phyloP scores from a whole-genome alignment of 345 rosid species.

The Populus nigra region DNA sequence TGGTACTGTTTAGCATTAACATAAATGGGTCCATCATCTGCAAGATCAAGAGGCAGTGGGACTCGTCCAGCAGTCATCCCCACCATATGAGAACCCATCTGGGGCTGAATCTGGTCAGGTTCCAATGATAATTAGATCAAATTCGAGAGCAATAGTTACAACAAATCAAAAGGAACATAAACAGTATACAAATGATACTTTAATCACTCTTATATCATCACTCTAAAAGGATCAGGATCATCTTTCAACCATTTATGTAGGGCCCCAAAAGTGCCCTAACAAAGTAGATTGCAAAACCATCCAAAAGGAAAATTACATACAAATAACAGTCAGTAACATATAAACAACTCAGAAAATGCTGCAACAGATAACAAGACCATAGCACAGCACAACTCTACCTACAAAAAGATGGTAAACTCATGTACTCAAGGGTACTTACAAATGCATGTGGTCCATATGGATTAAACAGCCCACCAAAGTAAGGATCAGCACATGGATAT shows the following conservation, averaged over 20 bases:
- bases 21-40: constrained; percentile 46
- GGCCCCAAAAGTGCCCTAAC: background rate
- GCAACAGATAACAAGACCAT: background rate
- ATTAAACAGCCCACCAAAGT: constrained; percentile 32
- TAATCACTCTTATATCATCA: background rate
- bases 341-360: background rate
- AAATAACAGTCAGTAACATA: background rate
- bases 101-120: constrained; percentile 33
- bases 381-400: background rate
- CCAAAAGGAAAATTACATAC: background rate
- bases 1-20: constrained; percentile 58
- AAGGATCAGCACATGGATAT: constrained; percentile 31
- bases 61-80: constrained; percentile 37
- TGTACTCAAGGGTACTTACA: constrained; percentile 31
- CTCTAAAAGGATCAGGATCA: background rate
- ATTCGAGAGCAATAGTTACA: background rate
- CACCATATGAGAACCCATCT: constrained; percentile 30
- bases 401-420: background rate
- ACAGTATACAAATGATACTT: background rate
- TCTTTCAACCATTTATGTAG: background rate
- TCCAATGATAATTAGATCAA: background rate
- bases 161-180: background rate
- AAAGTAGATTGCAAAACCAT: background rate
- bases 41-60: constrained; percentile 41
- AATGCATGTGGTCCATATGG: constrained; percentile 45